Percentiles rank a stretch among this genome's conserved stretches.
Conservation (phyloP, 2,329 filamentous ascomycete genomes). For the Talaromyces sp. region DNA sequence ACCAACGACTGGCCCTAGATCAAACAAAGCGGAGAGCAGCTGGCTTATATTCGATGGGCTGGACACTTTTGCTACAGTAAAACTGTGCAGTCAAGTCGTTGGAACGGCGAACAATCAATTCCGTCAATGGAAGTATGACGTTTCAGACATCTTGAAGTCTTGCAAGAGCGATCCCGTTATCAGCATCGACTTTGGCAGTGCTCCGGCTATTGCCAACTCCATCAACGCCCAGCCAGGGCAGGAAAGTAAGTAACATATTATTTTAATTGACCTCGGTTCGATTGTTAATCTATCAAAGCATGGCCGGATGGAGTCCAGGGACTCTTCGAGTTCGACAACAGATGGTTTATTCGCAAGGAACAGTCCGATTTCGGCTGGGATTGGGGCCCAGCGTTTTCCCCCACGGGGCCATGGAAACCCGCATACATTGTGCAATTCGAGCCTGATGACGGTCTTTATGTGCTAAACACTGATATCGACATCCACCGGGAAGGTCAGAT, state of each 20-base stretch:
- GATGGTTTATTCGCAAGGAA: constrained; percentile 57
- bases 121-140: constrained; percentile 57
- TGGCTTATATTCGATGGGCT: constrained; percentile 60
- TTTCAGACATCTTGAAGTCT: constrained; percentile 42
- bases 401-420: constrained; percentile 60
- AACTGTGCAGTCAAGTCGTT: constrained; percentile 51
- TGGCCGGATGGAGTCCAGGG: constrained; percentile 50
- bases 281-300: constrained; percentile 21
- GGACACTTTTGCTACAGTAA: constrained; percentile 57
- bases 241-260: constrained; percentile 30
- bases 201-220: constrained; percentile 48
- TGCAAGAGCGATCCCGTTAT: constrained; percentile 41
- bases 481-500: constrained; percentile 56
- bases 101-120: constrained; percentile 60
- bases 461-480: constrained; percentile 54
- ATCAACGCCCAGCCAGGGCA: constrained; percentile 50
- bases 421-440: constrained; percentile 53
- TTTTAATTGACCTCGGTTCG: neutral
- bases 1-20: constrained; percentile 14
- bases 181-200: constrained; percentile 55
- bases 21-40: constrained; percentile 34
- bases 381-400: constrained; percentile 59
- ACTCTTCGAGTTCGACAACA: constrained; percentile 49
- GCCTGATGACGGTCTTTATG: constrained; percentile 38
- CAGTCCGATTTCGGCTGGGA: constrained; percentile 64